phyloP scores from a whole-genome alignment of 2,329 filamentous ascomycete genomes.

The Ploettnerulaceae sp. region DNA sequence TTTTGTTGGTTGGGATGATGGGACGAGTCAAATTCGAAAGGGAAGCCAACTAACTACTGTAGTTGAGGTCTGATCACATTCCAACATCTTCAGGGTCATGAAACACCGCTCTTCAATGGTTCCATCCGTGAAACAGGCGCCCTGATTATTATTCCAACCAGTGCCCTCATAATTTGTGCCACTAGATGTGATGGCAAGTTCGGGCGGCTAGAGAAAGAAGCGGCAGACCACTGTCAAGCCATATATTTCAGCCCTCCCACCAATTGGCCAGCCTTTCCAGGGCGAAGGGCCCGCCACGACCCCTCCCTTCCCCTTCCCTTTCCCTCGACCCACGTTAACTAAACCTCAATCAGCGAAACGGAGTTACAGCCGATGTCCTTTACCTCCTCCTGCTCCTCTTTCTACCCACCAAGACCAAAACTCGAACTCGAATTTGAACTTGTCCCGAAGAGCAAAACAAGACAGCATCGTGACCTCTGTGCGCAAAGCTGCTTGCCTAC shows the following conservation, averaged over 20 bases:
- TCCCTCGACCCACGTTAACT: constrained; percentile 8
- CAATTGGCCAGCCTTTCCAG: no score
- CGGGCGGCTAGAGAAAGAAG: no score
- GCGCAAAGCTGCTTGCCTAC: constrained; percentile 6
- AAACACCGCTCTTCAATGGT: constrained; percentile 18
- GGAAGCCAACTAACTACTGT: no score
- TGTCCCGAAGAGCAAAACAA: constrained; percentile 11
- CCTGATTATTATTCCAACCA: no score
- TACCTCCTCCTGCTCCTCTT: background rate
- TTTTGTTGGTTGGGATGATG: no score
- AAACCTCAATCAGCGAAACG: constrained; percentile 3
- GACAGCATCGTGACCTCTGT: constrained; percentile 19
- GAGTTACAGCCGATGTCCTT: background rate
- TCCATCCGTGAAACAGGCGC: constrained; percentile 27
- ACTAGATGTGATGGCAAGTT: background rate
- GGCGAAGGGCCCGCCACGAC: constrained; percentile 3
- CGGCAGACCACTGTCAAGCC: no score
- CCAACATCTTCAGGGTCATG: constrained; percentile 16
- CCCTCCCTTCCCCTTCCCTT: background rate
- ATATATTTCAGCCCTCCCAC: no score
- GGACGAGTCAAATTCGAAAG: no score
- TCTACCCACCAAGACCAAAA: constrained; percentile 5
- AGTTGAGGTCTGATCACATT: background rate
- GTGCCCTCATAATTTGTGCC: no score
- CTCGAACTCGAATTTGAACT: constrained; percentile 8